A percentile compares a stretch with the other conserved stretches of the same genome.
These are phyloP conservation scores for Podila minutissima DNA, from an alignment of 192 early-diverging fungal species.

Conservation along the genomic window DNA sequence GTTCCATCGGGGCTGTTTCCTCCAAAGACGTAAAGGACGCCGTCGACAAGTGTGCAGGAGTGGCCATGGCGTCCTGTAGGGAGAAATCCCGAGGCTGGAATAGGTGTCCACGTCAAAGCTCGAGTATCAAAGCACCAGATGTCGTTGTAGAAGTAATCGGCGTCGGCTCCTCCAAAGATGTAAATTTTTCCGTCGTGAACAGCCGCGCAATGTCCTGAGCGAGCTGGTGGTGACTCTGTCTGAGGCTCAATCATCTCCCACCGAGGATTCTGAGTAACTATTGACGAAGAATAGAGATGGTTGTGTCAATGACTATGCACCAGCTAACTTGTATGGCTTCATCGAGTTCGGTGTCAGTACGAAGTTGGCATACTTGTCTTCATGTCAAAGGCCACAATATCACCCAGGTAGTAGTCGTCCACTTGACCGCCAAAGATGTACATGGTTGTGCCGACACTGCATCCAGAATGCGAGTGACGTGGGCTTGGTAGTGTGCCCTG, in stretches of 20 bases:
- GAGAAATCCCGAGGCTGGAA: constrained; percentile 57
- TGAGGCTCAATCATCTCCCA: constrained; percentile 46
- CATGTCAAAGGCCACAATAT: constrained; percentile 59
- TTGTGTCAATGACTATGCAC: background rate
- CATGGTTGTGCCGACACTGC: constrained; percentile 55
- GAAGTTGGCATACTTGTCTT: constrained; percentile 52
- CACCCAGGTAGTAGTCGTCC: constrained; percentile 57
- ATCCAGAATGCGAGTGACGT: constrained; percentile 60
- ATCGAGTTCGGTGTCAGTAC: too few species aligned
- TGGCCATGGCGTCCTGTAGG: constrained; percentile 56
- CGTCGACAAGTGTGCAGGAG: constrained; percentile 54
- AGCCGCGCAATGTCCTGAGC: constrained; percentile 33
- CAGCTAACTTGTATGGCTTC: too few species aligned
- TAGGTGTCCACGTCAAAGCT: constrained; percentile 52
- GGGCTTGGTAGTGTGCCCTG: constrained; percentile 37
- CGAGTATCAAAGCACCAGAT: constrained; percentile 64
- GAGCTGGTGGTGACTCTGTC: constrained; percentile 45
- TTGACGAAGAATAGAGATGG: background rate
- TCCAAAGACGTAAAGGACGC: constrained; percentile 67
- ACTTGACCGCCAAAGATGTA: constrained; percentile 65
- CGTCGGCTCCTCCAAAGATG: constrained; percentile 64
- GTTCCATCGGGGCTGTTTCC: constrained; percentile 55
- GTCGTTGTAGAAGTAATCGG: constrained; percentile 61
- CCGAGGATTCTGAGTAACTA: constrained; percentile 43
- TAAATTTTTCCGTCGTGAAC: constrained; percentile 47